phyloP scores from a whole-genome alignment of 345 rosid genomes.

The Citrus glauca region DNA sequence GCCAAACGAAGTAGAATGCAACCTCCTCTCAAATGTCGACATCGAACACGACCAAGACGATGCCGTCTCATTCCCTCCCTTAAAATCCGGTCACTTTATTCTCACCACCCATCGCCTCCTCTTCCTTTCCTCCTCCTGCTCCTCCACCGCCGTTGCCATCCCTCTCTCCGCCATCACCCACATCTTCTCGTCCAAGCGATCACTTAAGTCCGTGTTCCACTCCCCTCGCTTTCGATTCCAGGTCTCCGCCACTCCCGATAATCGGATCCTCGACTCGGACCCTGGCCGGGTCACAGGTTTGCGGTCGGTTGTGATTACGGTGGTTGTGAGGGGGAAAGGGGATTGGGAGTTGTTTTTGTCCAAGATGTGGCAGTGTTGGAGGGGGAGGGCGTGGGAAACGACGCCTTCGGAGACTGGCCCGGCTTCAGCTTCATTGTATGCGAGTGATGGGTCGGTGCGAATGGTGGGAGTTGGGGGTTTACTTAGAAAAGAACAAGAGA shows the following conservation, averaged over 20 bases:
- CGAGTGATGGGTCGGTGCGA: conserved; percentile 77
- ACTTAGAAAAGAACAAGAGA: conserved; percentile 87
- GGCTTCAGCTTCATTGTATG: conserved; percentile 52
- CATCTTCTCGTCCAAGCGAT: conserved; percentile 57
- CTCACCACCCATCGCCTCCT: conserved; percentile 90
- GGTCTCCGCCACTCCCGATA: conserved; percentile 32
- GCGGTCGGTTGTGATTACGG: conserved; percentile 53
- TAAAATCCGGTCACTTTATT: conserved; percentile 61
- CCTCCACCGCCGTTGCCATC: conserved; percentile 29
- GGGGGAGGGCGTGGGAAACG: conserved; percentile 72
- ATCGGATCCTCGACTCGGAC: conserved; percentile 17
- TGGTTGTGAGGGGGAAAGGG: conserved; percentile 75
- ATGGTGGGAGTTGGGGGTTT: conserved; percentile 97
- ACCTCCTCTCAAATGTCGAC: conserved; percentile 76
- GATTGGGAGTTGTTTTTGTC: conserved; percentile 70
- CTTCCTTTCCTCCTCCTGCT: conserved; percentile 45
- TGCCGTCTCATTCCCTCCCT: conserved; percentile 32
- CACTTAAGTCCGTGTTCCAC: conserved; percentile 74
- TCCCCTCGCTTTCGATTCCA: conserved; percentile 86
- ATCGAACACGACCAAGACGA: conserved; percentile 65
- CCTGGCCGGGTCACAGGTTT: conserved; percentile 14
- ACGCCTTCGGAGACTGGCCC: conserved; percentile 22
- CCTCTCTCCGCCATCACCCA: conserved; percentile 50
- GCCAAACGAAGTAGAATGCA: conserved; percentile 64
- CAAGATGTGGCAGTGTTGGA: conserved; percentile 86